A percentile compares a stretch with the other conserved stretches of the same genome.
These are phyloP conservation scores for Fusarium sambucinum DNA, from an alignment of 2,329 filamentous ascomycete species.

Conservation along the genomic window DNA sequence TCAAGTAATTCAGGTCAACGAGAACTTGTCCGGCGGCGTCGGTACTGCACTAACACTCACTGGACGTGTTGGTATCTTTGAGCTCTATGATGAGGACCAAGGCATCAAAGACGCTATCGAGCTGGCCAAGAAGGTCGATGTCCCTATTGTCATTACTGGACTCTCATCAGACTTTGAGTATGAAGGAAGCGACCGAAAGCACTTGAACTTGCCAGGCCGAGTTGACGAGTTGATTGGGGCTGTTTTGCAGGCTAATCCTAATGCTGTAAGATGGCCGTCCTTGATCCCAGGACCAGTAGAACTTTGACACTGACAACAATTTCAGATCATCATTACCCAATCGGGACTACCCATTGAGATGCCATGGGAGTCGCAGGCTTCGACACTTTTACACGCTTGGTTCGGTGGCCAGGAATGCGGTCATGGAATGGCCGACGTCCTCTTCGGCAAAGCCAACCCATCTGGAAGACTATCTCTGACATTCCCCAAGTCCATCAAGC, in stretches of 20 bases:
- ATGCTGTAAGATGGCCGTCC: constrained; percentile 62
- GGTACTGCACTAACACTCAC: constrained; percentile 38
- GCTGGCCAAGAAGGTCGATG: constrained; percentile 57
- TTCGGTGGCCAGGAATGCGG: constrained; percentile 47
- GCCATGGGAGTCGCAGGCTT: constrained; percentile 54
- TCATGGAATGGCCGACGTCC: constrained; percentile 45
- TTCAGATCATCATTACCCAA: constrained; percentile 38
- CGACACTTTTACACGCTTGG: constrained; percentile 44
- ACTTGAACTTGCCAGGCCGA: constrained; percentile 71
- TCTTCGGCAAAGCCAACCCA: constrained; percentile 43
- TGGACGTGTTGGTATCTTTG: constrained; percentile 38
- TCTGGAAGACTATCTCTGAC: constrained; percentile 73
- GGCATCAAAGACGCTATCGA: constrained; percentile 51
- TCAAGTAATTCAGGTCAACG: constrained; percentile 39
- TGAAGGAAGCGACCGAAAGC: constrained; percentile 75
- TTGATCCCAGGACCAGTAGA: fast-evolving
- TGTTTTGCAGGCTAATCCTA: constrained; percentile 67
- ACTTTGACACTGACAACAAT: neutral
- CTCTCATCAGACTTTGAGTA: constrained; percentile 61
- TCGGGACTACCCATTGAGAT: constrained; percentile 64
- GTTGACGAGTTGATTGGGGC: constrained; percentile 70
- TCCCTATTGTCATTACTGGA: constrained; percentile 67
- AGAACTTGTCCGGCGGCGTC: constrained; percentile 39
- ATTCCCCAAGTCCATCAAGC: constrained; percentile 71
- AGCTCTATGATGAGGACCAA: constrained; percentile 44